Conservation (phyloP, 2,329 filamentous ascomycete species). For the Leptographium lundbergii region DNA sequence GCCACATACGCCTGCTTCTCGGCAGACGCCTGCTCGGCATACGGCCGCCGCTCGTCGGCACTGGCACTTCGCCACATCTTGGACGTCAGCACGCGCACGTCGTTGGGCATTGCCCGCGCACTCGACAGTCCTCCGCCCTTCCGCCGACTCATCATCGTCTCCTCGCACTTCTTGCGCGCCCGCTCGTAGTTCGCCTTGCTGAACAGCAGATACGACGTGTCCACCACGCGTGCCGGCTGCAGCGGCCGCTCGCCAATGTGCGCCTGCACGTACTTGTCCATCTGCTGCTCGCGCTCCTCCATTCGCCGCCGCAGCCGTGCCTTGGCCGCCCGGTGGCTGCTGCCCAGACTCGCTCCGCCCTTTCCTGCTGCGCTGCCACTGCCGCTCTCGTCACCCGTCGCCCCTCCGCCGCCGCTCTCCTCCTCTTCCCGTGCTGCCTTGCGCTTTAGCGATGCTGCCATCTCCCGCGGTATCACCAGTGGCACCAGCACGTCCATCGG, state of each 20-base stretch:
- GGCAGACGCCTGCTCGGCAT: conserved; percentile 57
- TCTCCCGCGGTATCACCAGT: conserved; percentile 55
- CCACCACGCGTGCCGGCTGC: conserved; percentile 58
- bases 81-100: conserved; percentile 74
- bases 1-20: conserved; percentile 55
- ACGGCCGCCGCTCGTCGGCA: conserved; percentile 61
- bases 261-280: conserved; percentile 37
- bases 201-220: conserved; percentile 82
- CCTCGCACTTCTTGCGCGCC: conserved; percentile 47
- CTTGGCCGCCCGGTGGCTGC: conserved; percentile 16
- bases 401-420: not conserved
- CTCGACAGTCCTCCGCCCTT: conserved; percentile 37
- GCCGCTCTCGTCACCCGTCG: conserved; percentile 3
- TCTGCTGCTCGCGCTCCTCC: conserved; percentile 42
- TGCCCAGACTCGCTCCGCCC: conserved; percentile 21
- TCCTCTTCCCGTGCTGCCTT: conserved; percentile 24
- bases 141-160: conserved; percentile 16
- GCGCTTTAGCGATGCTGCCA: conserved; percentile 35
- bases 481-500: conserved; percentile 66
- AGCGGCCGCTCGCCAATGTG: conserved; percentile 62
- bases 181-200: conserved; percentile 65
- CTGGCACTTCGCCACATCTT: conserved; percentile 79
- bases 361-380: conserved; percentile 15
- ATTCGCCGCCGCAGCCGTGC: conserved; percentile 31
- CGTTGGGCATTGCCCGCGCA: conserved; percentile 57